A percentile compares a stretch with the other conserved stretches of the same genome.
phyloP scores from a whole-genome alignment of 2,329 filamentous ascomycete genomes.

The Neopestalotiopsis sp. region DNA sequence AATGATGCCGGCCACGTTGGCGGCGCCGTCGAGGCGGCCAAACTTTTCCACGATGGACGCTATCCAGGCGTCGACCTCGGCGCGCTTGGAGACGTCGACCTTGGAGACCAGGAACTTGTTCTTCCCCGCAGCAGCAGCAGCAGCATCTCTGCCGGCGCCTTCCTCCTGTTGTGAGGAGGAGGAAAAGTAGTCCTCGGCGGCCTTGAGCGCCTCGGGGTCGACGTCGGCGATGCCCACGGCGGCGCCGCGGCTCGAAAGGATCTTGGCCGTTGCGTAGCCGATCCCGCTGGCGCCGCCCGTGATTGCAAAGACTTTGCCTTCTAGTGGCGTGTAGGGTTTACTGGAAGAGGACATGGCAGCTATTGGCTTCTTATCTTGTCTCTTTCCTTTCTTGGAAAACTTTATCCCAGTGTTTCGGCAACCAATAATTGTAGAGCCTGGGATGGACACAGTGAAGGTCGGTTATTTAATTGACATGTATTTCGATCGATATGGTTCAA shows the following conservation, averaged over 20 bases:
- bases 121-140: slow-evolving; percentile 19
- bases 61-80: slow-evolving; percentile 58
- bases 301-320: slow-evolving; percentile 45
- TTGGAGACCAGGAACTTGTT: slow-evolving; percentile 37
- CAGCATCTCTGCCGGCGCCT: slow-evolving; percentile 22
- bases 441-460: too few relatives aligned
- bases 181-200: slow-evolving; percentile 34
- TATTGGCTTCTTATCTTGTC: not conserved
- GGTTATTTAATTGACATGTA: too few relatives aligned
- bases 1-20: slow-evolving; percentile 59
- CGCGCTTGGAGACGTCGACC: slow-evolving; percentile 54
- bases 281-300: slow-evolving; percentile 48
- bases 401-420: not conserved
- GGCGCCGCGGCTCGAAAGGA: slow-evolving; percentile 35
- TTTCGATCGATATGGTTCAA: too few relatives aligned
- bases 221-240: slow-evolving; percentile 38
- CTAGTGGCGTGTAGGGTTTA: slow-evolving; percentile 27
- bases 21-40: slow-evolving; percentile 59
- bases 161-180: not conserved
- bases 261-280: slow-evolving; percentile 37
- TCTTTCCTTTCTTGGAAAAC: not conserved
- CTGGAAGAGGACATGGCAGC: slow-evolving; percentile 2
- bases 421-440: not conserved
- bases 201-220: slow-evolving; percentile 32
- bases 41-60: slow-evolving; percentile 50